A percentile compares a stretch with the other conserved stretches of the same genome.
Conservation (phyloP, 345 rosid genomes). For the Durio zibethinus region DNA sequence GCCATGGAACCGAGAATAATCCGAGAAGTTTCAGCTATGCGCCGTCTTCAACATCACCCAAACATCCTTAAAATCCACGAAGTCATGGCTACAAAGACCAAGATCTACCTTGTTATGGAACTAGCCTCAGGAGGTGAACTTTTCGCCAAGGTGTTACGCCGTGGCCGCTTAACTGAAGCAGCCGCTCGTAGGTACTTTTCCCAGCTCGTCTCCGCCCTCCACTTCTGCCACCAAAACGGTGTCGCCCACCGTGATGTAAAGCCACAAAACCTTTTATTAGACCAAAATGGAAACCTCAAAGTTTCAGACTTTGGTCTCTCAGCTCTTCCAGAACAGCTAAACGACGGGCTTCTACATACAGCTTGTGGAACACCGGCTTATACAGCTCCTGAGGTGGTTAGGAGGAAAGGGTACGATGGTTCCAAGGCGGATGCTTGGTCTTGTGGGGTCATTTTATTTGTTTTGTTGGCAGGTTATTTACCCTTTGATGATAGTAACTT, state of each 20-base stretch:
- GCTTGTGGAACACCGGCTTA: constrained; percentile 81
- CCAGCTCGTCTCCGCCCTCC: constrained; percentile 73
- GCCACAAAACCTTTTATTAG: constrained; percentile 83
- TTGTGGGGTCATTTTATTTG: constrained; percentile 75
- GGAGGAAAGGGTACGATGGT: constrained; percentile 57
- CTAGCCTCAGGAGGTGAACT: constrained; percentile 79
- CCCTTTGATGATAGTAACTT: constrained; percentile 68
- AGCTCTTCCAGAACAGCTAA: constrained; percentile 59
- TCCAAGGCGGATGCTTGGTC: constrained; percentile 85
- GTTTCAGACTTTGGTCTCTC: constrained; percentile 82
- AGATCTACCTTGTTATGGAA: constrained; percentile 80
- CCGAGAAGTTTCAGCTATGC: constrained; percentile 82
- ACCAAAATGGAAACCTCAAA: constrained; percentile 56
- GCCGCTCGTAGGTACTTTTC: constrained; percentile 65
- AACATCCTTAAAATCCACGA: constrained; percentile 74
- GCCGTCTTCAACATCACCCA: constrained; percentile 70
- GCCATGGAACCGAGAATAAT: constrained; percentile 60
- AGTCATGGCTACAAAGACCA: constrained; percentile 80
- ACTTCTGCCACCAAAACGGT: constrained; percentile 77
- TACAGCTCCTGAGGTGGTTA: constrained; percentile 72
- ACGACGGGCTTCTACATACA: constrained; percentile 56
- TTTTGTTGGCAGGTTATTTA: constrained; percentile 48
- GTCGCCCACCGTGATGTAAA: constrained; percentile 85
- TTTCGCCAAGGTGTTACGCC: constrained; percentile 39
- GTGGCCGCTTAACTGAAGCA: constrained; percentile 47